Conservation (phyloP, 495 filamentous ascomycete species). For the Podospora sp. region DNA sequence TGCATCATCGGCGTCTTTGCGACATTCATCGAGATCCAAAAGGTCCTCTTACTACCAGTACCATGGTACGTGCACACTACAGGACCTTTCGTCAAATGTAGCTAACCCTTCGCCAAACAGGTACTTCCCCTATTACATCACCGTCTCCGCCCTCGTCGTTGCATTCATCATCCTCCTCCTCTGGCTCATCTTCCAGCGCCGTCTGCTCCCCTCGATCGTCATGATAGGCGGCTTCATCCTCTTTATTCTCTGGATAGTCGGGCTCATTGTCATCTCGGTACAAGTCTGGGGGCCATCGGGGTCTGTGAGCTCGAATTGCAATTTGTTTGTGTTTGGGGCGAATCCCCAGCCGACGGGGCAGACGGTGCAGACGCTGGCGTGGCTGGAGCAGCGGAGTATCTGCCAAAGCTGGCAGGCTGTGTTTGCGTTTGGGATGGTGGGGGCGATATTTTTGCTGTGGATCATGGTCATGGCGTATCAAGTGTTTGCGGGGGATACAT, state of each 20-base stretch:
- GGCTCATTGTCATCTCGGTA: slow-evolving; percentile 84
- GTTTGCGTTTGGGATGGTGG: slow-evolving; percentile 74
- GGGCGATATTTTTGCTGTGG: slow-evolving; percentile 85
- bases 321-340: slow-evolving; percentile 61
- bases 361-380: slow-evolving; percentile 74
- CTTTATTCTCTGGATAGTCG: slow-evolving; percentile 89
- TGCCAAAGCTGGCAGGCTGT: slow-evolving; percentile 73
- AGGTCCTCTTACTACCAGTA: slow-evolving; percentile 65
- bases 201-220: slow-evolving; percentile 86
- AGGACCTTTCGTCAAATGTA: background rate
- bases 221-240: slow-evolving; percentile 91
- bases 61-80: slow-evolving; percentile 71
- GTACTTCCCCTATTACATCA: slow-evolving; percentile 94
- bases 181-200: slow-evolving; percentile 71
- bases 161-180: slow-evolving; percentile 73
- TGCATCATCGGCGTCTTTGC: slow-evolving; percentile 85
- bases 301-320: slow-evolving; percentile 79
- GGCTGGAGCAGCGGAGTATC: slow-evolving; percentile 83
- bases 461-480: slow-evolving; percentile 92
- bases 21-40: slow-evolving; percentile 80
- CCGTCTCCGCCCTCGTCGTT: slow-evolving; percentile 66
- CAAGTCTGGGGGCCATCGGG: slow-evolving; percentile 82
- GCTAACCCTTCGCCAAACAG: slow-evolving; percentile 44
- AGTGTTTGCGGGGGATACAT: slow-evolving; percentile 61
- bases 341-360: slow-evolving; percentile 59